Conservation (phyloP, 345 rosid species). For the Brassica rapa region DNA sequence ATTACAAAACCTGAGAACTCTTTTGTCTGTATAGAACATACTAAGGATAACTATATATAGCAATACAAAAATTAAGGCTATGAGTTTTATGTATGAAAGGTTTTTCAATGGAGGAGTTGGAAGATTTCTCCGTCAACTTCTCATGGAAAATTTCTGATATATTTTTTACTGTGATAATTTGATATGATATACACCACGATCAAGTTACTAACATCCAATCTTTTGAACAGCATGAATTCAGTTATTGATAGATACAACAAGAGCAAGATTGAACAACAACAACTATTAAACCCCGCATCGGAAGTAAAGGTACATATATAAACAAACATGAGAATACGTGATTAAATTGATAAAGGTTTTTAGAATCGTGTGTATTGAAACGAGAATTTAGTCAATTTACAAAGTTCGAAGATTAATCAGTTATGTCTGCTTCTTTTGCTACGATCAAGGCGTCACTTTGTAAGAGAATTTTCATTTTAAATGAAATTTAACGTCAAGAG, state of each 20-base stretch:
- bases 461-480: not conserved
- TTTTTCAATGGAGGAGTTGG: slow-evolving; percentile 1
- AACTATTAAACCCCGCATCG: slow-evolving; percentile 52
- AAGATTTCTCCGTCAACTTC: not conserved
- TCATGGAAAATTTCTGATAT: not conserved
- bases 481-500: not conserved
- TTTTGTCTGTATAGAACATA: not conserved
- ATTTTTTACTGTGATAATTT: not conserved
- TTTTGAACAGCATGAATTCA: slow-evolving; percentile 61
- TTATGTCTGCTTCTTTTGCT: not conserved
- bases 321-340: not conserved
- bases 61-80: not conserved
- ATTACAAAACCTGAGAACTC: slow-evolving; percentile 2
- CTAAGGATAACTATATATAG: not conserved
- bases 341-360: not conserved
- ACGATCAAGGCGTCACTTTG: not conserved
- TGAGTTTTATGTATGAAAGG: not conserved
- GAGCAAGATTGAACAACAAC: slow-evolving; percentile 64
- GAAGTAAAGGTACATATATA: slow-evolving; percentile 60
- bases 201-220: slow-evolving; percentile 23
- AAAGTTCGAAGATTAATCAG: not conserved
- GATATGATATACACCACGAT: not conserved
- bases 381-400: not conserved
- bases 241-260: slow-evolving; percentile 64
- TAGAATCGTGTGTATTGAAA: not conserved